Conservation (phyloP, 2,329 filamentous ascomycete genomes). For the Coniochaeta prunicola region DNA sequence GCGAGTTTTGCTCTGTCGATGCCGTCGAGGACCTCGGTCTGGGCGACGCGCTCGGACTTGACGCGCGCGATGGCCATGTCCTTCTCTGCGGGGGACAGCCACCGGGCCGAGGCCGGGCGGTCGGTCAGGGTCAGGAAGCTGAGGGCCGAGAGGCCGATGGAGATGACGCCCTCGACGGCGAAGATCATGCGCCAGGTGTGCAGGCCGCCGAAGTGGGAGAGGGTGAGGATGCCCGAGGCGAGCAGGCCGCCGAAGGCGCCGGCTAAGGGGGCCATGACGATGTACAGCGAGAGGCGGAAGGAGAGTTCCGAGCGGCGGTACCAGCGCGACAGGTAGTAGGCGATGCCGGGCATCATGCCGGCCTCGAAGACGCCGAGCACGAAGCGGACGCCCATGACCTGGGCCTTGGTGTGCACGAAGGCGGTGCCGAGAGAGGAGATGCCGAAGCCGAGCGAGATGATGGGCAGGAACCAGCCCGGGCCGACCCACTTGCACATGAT, state of each 20-base stretch:
- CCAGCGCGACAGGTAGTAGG: slow-evolving; percentile 56
- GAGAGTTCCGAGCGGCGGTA: slow-evolving; percentile 55
- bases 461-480: slow-evolving; percentile 55
- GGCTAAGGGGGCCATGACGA: slow-evolving; percentile 56
- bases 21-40: slow-evolving; percentile 52
- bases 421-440: slow-evolving; percentile 49
- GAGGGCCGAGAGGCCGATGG: slow-evolving; percentile 42
- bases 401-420: slow-evolving; percentile 43
- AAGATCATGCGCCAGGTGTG: slow-evolving; percentile 64
- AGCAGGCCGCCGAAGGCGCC: slow-evolving; percentile 60
- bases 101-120: slow-evolving; percentile 56
- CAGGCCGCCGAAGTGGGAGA: slow-evolving; percentile 48
- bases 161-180: slow-evolving; percentile 61
- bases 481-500: slow-evolving; percentile 56
- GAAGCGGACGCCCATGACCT: slow-evolving; percentile 46
- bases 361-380: slow-evolving; percentile 54
- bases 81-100: slow-evolving; percentile 57
- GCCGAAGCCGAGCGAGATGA: slow-evolving; percentile 47
- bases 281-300: slow-evolving; percentile 54
- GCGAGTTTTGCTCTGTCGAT: slow-evolving; percentile 40
- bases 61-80: slow-evolving; percentile 51
- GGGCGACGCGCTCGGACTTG: slow-evolving; percentile 52
- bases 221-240: slow-evolving; percentile 51
- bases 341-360: slow-evolving; percentile 58
- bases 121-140: slow-evolving; percentile 58